Evolutionary conservation across 2,329 filamentous ascomycete species (phyloP).

Genomic region (Cladosporium sp.): DNA sequence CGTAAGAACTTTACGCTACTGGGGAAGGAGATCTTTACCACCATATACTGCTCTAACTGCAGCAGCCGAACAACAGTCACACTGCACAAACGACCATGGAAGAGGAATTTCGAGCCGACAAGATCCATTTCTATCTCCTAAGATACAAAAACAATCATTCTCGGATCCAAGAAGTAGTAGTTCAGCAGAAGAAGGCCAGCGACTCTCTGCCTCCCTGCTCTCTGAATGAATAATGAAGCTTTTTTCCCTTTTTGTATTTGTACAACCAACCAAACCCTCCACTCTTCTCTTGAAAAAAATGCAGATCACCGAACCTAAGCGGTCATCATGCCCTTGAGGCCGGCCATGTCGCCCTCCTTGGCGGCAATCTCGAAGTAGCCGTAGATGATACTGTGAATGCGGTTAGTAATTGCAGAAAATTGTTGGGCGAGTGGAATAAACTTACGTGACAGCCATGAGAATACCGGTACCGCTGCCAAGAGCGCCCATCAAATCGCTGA

Average conservation of each 20-base stretch:
- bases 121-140: slow-evolving; percentile 10
- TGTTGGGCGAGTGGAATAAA: slow-evolving; percentile 35
- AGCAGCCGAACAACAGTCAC: neutral
- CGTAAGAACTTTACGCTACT: no score
- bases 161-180: slow-evolving; percentile 8
- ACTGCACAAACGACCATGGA: neutral
- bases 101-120: neutral
- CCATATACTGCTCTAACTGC: no score
- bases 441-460: slow-evolving; percentile 95
- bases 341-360: slow-evolving; percentile 93
- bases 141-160: slow-evolving; percentile 4
- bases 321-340: slow-evolving; percentile 67
- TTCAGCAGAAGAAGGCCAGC: neutral
- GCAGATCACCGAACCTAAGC: slow-evolving; percentile 11
- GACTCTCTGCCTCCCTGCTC: neutral
- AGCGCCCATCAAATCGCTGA: slow-evolving; percentile 92
- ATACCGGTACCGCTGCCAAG: slow-evolving; percentile 97
- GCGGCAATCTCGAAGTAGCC: slow-evolving; percentile 99
- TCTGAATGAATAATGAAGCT: neutral
- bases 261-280: slow-evolving; percentile 14
- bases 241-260: slow-evolving; percentile 18
- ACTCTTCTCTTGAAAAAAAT: slow-evolving; percentile 28
- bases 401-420: slow-evolving; percentile 32
- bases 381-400: slow-evolving; percentile 82
- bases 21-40: no score